Conservation (phyloP, 2,329 filamentous ascomycete genomes). For the Cytospora chrysosperma region DNA sequence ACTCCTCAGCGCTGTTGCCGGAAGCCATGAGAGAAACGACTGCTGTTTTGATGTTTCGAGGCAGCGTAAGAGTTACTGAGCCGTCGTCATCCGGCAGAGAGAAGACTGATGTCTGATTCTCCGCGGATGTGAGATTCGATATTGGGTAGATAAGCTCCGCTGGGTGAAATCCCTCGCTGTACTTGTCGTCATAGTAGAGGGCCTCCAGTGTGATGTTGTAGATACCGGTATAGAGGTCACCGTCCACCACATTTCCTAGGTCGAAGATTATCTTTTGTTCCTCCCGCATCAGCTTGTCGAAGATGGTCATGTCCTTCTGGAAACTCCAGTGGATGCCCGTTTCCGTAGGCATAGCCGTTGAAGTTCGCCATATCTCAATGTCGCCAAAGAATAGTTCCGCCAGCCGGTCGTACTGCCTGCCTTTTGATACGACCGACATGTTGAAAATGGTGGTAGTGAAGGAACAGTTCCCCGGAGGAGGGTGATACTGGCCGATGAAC, state of each 20-base stretch:
- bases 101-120: conserved; percentile 54
- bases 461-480: conserved; percentile 29
- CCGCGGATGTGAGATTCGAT: conserved; percentile 42
- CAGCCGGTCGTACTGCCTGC: conserved; percentile 62
- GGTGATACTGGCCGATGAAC: conserved; percentile 30
- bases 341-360: conserved; percentile 60
- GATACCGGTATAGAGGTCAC: conserved; percentile 54
- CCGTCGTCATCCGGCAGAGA: conserved; percentile 53
- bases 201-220: conserved; percentile 60
- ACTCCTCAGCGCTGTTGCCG: conserved; percentile 65
- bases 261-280: conserved; percentile 63
- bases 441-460: conserved; percentile 47
- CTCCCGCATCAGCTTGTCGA: conserved; percentile 50
- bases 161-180: conserved; percentile 30
- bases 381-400: conserved; percentile 61
- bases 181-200: conserved; percentile 44
- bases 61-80: conserved; percentile 48
- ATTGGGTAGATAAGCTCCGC: conserved; percentile 38
- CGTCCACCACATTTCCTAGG: conserved; percentile 56
- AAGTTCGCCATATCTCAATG: conserved; percentile 63
- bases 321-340: conserved; percentile 55
- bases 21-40: conserved; percentile 63
- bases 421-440: conserved; percentile 57
- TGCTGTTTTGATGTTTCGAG: conserved; percentile 56
- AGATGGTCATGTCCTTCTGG: conserved; percentile 62